phyloP scores from a whole-genome alignment of 1,284 basidiomycete genomes.

The Ustilago vetiveriae region DNA sequence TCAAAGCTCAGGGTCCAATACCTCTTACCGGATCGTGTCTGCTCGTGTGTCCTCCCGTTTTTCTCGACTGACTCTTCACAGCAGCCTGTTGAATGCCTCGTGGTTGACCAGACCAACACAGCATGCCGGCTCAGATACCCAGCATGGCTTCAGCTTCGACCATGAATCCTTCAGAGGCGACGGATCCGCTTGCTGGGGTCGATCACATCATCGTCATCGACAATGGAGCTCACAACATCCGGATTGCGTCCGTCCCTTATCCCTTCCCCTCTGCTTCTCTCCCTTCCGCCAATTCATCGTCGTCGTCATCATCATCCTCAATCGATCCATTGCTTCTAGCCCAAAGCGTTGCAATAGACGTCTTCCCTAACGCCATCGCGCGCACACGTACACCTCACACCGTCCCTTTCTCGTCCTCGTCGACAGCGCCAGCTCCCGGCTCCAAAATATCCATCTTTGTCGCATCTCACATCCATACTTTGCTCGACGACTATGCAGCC shows the following conservation, averaged over 20 bases:
- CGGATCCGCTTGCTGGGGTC: constrained; percentile 22
- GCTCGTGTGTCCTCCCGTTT: neutral
- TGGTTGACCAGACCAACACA: no score
- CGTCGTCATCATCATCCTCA: neutral
- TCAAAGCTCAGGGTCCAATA: constrained; percentile 18
- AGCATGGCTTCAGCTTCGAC: neutral
- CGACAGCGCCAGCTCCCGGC: constrained; percentile 27
- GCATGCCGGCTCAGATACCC: constrained; percentile 6
- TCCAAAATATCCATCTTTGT: constrained; percentile 27
- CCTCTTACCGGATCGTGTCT: neutral
- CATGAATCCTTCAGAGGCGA: neutral
- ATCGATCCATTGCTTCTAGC: constrained; percentile 7
- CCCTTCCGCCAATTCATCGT: neutral
- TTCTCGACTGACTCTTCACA: no score
- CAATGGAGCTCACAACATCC: constrained; percentile 43
- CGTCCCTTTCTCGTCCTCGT: neutral
- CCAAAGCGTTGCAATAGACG: neutral
- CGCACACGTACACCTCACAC: constrained; percentile 41
- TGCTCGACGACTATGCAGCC: constrained; percentile 54
- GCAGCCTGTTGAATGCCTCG: no score
- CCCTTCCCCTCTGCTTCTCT: constrained; percentile 5
- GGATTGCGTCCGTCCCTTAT: constrained; percentile 40
- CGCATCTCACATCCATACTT: constrained; percentile 48
- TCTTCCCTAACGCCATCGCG: constrained; percentile 50
- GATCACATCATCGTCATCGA: constrained; percentile 42